Base-by-base conservation (phyloP, 2,329 filamentous ascomycete species). In the Colletotrichum godetiae region DNA sequence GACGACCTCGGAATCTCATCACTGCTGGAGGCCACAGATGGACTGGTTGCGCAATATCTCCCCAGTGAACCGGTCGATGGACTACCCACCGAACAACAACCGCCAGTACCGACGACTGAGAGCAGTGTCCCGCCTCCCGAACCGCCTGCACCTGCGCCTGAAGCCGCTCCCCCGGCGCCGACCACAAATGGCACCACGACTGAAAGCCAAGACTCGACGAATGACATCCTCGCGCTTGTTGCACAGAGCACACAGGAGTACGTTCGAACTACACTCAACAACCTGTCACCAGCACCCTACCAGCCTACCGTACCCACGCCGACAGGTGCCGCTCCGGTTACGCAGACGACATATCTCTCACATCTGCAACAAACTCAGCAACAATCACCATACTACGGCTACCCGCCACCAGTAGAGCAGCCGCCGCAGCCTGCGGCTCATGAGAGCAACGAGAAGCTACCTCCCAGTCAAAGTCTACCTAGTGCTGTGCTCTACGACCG, bases 401-500 rank as follows among this genome's bases (percentile, higher is more conserved):
- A 75, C 42, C 61, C 72, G 10, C 72, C 58, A 8, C 70, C 53
- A 13, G 62, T 68, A 27, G 74, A 75, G 24, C 74, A 74, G 15
- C 61, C 72, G 31, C 78, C 76, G 8, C 80, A 75, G 15, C 79
- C 75, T 13, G 78, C 78, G 5, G 78, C 76, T 3, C 79, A 78
- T 13, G 80, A 81, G 2, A 80, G 83, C 49, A 83, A 83, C 31
- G 79, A 81, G 27, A 73, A 75, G 7, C 78, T 91, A 0, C 89
- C 89, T 4, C 89, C 89, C 0, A 88, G 90, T 61, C 89, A 91
- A 74, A 86, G 85, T 5, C 87, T 85, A 24, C 85, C 89, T 0
- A 91, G 88, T 24, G 84, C 88, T 0, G 84, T 87, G 1, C 80
- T 91, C 1, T 91, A 91, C 70, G 89, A 91, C 73, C 86, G 87